phyloP scores from a whole-genome alignment of 805 yeast species.

The Lachancea sp. region DNA sequence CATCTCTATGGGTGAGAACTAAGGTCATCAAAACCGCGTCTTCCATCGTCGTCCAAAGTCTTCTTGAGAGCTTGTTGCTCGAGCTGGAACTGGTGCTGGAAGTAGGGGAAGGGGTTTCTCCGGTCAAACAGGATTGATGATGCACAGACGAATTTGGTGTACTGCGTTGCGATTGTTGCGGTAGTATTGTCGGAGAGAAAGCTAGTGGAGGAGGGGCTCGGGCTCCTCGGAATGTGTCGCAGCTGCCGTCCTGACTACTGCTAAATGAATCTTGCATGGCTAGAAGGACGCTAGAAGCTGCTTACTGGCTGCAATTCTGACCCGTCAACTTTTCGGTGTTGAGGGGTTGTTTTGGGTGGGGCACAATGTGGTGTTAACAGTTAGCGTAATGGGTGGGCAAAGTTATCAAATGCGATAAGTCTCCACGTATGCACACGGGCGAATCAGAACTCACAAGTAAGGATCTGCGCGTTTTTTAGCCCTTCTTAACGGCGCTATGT shows the following conservation, averaged over 20 bases:
- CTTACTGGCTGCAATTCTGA: too few species aligned
- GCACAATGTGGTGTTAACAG: too few species aligned
- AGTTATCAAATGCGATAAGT: too few species aligned
- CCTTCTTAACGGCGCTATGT: too few species aligned
- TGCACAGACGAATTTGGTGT: neutral
- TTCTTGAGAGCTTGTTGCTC: neutral
- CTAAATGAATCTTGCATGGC: neutral
- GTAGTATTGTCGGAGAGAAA: neutral
- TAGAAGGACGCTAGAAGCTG: too few species aligned
- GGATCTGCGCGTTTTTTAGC: too few species aligned
- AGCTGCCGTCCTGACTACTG: slow-evolving; percentile 1
- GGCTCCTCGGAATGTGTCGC: slow-evolving; percentile 6
- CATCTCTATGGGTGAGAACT: slow-evolving; percentile 5
- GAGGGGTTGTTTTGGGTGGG: too few species aligned
- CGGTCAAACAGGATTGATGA: neutral
- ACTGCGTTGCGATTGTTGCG: neutral
- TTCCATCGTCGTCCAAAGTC: slow-evolving; percentile 7
- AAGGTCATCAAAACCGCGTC: slow-evolving; percentile 7
- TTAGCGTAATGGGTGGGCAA: too few species aligned
- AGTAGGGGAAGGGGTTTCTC: neutral
- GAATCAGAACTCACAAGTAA: too few species aligned
- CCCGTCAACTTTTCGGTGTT: too few species aligned
- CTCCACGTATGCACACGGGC: too few species aligned
- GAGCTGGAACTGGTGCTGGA: slow-evolving; percentile 1
- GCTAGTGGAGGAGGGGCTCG: slow-evolving; percentile 4